Evolutionary conservation across 176 grass and related monocot species (phyloP).

Genomic region (Rhynchospora pubera): DNA sequence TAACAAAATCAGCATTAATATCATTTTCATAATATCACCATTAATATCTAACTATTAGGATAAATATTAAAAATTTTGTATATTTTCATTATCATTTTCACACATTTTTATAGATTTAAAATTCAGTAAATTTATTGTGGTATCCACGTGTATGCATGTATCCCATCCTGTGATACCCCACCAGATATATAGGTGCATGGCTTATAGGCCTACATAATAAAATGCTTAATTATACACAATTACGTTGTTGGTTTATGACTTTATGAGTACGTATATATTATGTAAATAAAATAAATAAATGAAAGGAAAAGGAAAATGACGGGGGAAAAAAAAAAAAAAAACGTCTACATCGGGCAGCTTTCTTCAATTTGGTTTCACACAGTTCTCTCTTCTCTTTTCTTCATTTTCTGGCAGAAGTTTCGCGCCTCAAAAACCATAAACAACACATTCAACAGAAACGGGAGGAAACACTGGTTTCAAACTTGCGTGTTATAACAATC

Average conservation of each 20-base stretch:
- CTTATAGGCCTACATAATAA: background rate
- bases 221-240: background rate
- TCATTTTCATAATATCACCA: no score
- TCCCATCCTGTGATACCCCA: no score
- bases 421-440: background rate
- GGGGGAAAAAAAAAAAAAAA: no score
- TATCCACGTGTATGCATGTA: no score
- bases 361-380: constrained; percentile 5
- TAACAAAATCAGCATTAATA: no score
- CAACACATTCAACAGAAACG: background rate
- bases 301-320: background rate
- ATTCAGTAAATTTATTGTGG: no score
- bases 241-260: background rate
- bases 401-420: background rate
- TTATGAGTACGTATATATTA: background rate
- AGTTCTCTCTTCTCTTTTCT: background rate
- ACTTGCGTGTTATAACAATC: background rate
- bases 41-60: no score
- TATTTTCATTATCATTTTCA: no score
- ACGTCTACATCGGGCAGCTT: background rate
- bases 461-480: background rate
- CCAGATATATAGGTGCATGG: no score
- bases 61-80: no score
- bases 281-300: no score
- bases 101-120: no score